Percentiles rank a stretch among this genome's conserved stretches.
phyloP scores from a whole-genome alignment of 2,329 filamentous ascomycete species.

The Paecilomyces sp. region DNA sequence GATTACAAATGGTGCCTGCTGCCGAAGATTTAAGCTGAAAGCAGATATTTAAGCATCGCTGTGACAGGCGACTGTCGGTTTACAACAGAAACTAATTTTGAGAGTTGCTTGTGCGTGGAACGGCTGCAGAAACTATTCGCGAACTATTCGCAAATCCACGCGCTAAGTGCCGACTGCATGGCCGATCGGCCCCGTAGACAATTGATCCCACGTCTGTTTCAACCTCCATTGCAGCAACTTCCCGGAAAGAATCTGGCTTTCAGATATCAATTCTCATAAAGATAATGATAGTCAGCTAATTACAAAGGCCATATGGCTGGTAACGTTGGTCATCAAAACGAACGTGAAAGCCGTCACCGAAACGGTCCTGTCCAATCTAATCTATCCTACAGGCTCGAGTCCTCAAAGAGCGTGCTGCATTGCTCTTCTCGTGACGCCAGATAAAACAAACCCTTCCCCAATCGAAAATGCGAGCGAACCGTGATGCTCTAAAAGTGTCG shows the following conservation, averaged over 20 bases:
- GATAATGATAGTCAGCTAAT: neutral
- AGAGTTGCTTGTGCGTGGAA: too few relatives aligned
- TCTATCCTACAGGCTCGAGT: conserved; percentile 15
- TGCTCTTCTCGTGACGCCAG: conserved; percentile 19
- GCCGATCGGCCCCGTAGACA: neutral
- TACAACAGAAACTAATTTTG: too few relatives aligned
- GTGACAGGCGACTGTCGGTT: too few relatives aligned
- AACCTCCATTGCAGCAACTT: neutral
- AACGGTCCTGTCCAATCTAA: neutral
- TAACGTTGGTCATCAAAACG: neutral
- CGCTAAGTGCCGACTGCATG: neutral
- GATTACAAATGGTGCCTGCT: too few relatives aligned
- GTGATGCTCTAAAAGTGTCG: conserved; percentile 3
- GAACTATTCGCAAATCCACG: neutral
- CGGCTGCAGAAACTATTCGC: neutral
- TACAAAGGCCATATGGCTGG: neutral
- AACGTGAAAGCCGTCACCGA: neutral
- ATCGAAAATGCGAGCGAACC: conserved; percentile 4
- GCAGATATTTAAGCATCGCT: too few relatives aligned
- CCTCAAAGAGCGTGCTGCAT: conserved; percentile 16
- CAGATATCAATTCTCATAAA: neutral
- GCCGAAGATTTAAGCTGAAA: too few relatives aligned
- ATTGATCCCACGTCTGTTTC: neutral
- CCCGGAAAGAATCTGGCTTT: neutral
- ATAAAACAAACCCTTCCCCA: neutral